A percentile compares a stretch with the other conserved stretches of the same genome.
These are phyloP conservation scores for Pseudocercospora eumusae DNA, from an alignment of 2,329 filamentous ascomycete genomes.

Conservation along the genomic window DNA sequence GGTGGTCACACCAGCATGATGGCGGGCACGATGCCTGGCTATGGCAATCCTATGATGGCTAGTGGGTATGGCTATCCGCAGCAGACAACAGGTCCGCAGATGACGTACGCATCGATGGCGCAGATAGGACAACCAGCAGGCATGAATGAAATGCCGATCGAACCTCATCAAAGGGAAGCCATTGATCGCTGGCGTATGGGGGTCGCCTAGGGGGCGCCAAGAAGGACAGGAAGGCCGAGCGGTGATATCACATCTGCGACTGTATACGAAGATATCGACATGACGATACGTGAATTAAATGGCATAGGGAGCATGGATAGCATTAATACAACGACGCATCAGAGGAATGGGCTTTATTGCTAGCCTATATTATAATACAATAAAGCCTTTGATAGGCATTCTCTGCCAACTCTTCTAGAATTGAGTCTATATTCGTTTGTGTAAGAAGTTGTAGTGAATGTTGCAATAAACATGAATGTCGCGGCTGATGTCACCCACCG, in stretches of 20 bases:
- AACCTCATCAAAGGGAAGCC: slow-evolving; percentile 6
- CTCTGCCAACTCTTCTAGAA: too few relatives aligned
- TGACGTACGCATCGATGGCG: slow-evolving; percentile 5
- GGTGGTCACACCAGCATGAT: slow-evolving; percentile 17
- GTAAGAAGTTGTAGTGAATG: background rate
- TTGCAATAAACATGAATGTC: background rate
- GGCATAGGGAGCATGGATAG: background rate
- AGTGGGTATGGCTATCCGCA: slow-evolving; percentile 5
- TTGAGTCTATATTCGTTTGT: too few relatives aligned
- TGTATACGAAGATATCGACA: slow-evolving; percentile 6
- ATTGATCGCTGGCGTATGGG: slow-evolving; percentile 11
- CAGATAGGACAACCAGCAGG: background rate
- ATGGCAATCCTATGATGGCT: slow-evolving; percentile 1
- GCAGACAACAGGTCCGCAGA: slow-evolving; percentile 5
- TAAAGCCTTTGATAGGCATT: slow-evolving; percentile 1
- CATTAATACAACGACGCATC: background rate
- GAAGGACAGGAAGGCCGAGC: background rate
- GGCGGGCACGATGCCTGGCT: background rate
- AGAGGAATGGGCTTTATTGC: slow-evolving; percentile 1
- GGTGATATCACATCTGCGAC: background rate
- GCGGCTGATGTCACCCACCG: background rate
- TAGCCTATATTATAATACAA: background rate
- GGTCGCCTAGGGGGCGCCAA: background rate
- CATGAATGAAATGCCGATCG: background rate
- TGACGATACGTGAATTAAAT: background rate